These are phyloP conservation scores for Chaetomiaceae sp. DNA, from an alignment of 2,329 filamentous ascomycete species.

Conservation along the genomic window DNA sequence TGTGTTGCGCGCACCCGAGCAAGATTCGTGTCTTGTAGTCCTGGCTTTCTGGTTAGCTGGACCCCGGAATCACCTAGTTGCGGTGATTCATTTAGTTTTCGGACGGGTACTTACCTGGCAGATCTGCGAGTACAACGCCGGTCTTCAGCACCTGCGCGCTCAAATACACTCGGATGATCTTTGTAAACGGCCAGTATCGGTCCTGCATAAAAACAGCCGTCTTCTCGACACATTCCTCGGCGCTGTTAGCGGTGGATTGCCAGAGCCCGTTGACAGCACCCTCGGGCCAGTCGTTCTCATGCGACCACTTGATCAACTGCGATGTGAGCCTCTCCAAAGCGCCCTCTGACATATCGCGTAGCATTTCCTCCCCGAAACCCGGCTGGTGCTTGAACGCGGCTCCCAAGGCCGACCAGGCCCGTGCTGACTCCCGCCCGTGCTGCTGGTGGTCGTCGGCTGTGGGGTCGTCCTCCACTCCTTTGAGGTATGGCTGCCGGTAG, in stretches of 20 bases:
- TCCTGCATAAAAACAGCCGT: neutral
- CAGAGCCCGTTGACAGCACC: neutral
- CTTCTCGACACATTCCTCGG: neutral
- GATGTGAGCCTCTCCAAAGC: neutral
- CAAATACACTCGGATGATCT: neutral
- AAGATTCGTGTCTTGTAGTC: neutral
- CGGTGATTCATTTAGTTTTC: too few relatives aligned
- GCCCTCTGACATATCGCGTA: neutral
- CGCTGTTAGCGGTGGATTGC: neutral
- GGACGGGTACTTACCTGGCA: neutral
- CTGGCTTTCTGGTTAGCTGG: neutral
- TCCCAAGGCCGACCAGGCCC: neutral
- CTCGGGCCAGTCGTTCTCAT: neutral
- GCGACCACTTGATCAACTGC: neutral
- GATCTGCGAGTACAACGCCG: neutral
- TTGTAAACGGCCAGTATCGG: neutral
- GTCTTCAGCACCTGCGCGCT: neutral
- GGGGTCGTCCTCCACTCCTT: neutral
- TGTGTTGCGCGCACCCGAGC: slow-evolving; percentile 2
- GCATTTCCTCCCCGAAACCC: neutral
- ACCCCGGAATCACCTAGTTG: neutral
- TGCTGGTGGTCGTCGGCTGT: neutral
- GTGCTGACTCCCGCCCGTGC: neutral
- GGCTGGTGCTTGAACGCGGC: neutral
- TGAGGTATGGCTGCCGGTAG: neutral